Conservation (phyloP, 352 stramenopile species). For the Pythium grandisporangium region DNA sequence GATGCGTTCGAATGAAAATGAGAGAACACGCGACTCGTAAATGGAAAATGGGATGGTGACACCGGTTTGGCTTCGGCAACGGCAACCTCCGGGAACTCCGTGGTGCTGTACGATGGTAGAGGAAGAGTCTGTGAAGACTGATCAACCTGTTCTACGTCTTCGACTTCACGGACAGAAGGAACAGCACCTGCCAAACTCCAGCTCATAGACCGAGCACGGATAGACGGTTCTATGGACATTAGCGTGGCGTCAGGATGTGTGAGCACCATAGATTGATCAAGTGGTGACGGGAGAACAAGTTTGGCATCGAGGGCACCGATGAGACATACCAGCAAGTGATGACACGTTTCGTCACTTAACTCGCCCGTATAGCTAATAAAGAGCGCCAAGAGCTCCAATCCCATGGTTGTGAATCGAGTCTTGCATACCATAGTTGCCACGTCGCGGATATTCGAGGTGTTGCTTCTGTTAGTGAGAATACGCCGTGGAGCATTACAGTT, state of each 20-base stretch:
- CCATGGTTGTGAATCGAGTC: conserved; percentile 63
- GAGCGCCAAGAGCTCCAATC: conserved; percentile 57
- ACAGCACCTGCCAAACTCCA: too few relatives aligned
- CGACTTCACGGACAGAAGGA: too few relatives aligned
- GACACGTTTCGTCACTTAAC: conserved; percentile 23
- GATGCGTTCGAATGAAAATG: conserved; percentile 45
- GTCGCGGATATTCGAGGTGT: conserved; percentile 17
- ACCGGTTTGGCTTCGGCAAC: conserved; percentile 8
- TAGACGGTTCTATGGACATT: too few relatives aligned
- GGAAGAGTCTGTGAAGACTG: too few relatives aligned
- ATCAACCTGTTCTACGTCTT: too few relatives aligned
- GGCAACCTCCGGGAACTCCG: background rate
- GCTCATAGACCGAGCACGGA: too few relatives aligned
- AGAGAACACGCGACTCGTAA: conserved; percentile 73
- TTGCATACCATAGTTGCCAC: conserved; percentile 38
- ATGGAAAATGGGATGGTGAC: conserved; percentile 27
- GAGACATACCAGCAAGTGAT: conserved; percentile 58
- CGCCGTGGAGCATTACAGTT: too few relatives aligned
- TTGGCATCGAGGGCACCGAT: conserved; percentile 39
- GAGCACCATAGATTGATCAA: too few relatives aligned
- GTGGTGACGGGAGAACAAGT: conserved; percentile 35
- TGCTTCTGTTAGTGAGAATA: background rate
- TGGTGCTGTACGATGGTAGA: too few relatives aligned
- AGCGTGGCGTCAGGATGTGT: too few relatives aligned
- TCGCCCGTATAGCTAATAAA: conserved; percentile 54